phyloP scores from a whole-genome alignment of 192 early-diverging fungal genomes.

The Dissophora globulifera region DNA sequence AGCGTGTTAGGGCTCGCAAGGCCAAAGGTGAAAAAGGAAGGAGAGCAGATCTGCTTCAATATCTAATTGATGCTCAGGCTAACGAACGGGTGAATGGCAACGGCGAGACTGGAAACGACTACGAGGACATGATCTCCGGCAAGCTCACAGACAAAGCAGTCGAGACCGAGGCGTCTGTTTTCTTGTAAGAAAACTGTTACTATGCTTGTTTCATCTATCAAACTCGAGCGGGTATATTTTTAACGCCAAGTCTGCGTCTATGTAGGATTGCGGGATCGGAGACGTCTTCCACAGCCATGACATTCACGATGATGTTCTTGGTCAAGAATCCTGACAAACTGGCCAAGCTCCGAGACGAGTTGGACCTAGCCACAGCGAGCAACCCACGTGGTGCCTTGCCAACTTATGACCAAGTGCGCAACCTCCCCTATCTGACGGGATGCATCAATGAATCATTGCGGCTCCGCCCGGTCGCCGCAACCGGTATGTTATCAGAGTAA shows the following conservation, averaged over 20 bases:
- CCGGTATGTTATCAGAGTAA: too few species aligned
- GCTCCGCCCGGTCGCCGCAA: constrained; percentile 50
- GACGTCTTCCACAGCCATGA: constrained; percentile 26
- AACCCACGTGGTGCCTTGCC: constrained; percentile 10
- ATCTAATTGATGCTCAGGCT: constrained; percentile 54
- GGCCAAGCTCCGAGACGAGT: constrained; percentile 20
- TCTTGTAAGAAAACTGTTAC: too few species aligned
- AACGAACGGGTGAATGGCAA: constrained; percentile 36
- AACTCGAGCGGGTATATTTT: neutral
- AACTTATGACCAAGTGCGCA: constrained; percentile 51
- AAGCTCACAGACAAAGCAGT: constrained; percentile 55
- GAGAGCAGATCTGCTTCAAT: constrained; percentile 58
- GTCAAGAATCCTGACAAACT: constrained; percentile 37
- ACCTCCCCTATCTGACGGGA: constrained; percentile 61
- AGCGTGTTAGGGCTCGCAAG: constrained; percentile 11
- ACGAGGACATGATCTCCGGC: constrained; percentile 30
- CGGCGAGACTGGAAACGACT: constrained; percentile 29
- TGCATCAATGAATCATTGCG: constrained; percentile 66
- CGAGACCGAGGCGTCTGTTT: constrained; percentile 21
- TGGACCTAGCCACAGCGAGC: constrained; percentile 14
- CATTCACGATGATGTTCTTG: constrained; percentile 36
- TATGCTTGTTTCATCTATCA: too few species aligned
- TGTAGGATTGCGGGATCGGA: constrained; percentile 47
- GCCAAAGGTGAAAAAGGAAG: neutral
- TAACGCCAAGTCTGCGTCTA: neutral